Base-by-base conservation (phyloP, 306 rosid species). In the Rubus parviflorus region DNA sequence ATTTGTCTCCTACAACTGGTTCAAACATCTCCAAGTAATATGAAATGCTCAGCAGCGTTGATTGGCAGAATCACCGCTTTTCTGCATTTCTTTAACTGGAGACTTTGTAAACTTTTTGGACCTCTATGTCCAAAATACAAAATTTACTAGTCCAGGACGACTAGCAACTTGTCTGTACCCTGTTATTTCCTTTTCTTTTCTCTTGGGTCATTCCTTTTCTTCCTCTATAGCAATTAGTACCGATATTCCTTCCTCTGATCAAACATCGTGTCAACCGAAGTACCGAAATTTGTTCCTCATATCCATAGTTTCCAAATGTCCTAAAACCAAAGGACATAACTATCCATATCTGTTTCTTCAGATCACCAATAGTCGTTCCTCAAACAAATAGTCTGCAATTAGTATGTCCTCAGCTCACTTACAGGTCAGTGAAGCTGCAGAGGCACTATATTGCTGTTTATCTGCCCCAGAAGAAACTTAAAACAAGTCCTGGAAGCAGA, bases 381-480 rank as follows among this genome's bases (percentile, higher is more conserved):
- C 17, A 60, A n/a, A 9, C 45, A 49, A 19, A 8, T 15, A 23
- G 45, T 61, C 46, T 30, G 3, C 11, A 2, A 10, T 17, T 63
- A 25, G 61, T 10, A 8, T 19, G 11, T 35, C 23, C 46, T 0
- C 72, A 11, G 72, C 49, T 68, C 54, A 20, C n/a, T 41, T 81
- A 64, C 89, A 86, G 95, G 86, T 53, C 41, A 69, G 49, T 58
- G 86, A 74, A 74, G 80, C 67, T 74, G 73, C 35, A 20, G 17
- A 68, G 51, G 60, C 49, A n/a, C 30, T 47, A 41, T 45, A 23
- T 11, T 64, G 51, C 53, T 45, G 25, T 46, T 12, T 11, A 45
- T 58, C 77, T 25, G 46, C 53, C 16, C 51, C 10, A 12, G 19
- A 30, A 49, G 37, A 69, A 15, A 30, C 35, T 30, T 30, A 30